Percentiles rank a stretch among this genome's conserved stretches.
These are phyloP conservation scores for Eleusine coracana DNA, from an alignment of 176 grass and related monocot genomes.

Conservation along the genomic window DNA sequence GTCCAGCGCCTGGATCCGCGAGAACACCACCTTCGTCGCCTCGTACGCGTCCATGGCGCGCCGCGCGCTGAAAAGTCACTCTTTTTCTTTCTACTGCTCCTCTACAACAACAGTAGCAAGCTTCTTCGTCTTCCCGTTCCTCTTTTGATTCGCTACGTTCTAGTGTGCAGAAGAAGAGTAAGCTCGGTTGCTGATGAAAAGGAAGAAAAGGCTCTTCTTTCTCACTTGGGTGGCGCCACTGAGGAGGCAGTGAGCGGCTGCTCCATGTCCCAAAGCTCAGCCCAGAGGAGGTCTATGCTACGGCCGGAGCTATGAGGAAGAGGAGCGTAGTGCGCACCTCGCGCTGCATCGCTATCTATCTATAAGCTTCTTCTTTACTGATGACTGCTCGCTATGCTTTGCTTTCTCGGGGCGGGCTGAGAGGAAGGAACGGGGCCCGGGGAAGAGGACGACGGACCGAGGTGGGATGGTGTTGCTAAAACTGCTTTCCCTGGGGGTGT, in stretches of 20 bases:
- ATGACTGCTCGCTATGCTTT: background rate
- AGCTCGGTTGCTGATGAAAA: no score
- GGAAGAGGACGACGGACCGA: background rate
- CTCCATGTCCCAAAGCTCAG: slow-evolving; percentile 39
- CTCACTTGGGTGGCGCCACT: slow-evolving; percentile 16
- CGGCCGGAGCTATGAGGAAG: slow-evolving; percentile 7
- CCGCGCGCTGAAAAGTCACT: no score
- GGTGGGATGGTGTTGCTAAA: background rate
- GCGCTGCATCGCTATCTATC: slow-evolving; percentile 50
- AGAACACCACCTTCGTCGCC: slow-evolving; percentile 95
- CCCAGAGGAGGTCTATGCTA: background rate
- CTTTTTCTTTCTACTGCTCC: background rate
- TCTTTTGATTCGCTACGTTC: background rate
- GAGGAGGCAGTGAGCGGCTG: background rate
- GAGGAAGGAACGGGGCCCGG: background rate
- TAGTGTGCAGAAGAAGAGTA: background rate
- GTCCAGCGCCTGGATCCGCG: slow-evolving; percentile 91
- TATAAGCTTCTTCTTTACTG: slow-evolving; percentile 28
- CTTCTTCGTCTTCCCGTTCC: no score
- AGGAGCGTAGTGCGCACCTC: slow-evolving; percentile 46
- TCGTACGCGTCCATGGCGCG: slow-evolving; percentile 88
- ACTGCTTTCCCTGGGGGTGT: background rate
- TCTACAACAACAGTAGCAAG: no score
- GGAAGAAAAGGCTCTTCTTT: background rate
- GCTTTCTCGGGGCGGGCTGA: slow-evolving; percentile 17